phyloP scores from a whole-genome alignment of 169 alveolate genomes.

The Plasmodium knowlesi region DNA sequence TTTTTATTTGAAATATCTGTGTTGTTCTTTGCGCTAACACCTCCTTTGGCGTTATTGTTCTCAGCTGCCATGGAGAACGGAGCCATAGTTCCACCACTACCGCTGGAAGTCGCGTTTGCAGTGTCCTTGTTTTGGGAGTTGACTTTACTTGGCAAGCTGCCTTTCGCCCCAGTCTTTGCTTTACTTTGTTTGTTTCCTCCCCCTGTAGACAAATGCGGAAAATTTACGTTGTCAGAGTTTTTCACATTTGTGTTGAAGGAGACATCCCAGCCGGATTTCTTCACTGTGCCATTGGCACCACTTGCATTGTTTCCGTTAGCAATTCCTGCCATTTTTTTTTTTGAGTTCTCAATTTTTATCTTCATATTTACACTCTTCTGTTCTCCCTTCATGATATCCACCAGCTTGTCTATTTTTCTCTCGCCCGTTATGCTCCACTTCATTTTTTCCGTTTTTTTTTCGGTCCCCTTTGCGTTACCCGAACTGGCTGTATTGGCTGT shows the following conservation, averaged over 20 bases:
- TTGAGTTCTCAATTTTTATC: constrained; percentile 48
- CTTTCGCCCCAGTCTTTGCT: constrained; percentile 6
- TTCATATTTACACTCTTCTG: constrained; percentile 43
- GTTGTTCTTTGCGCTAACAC: background rate
- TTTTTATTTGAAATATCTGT: background rate
- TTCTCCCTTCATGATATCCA: constrained; percentile 70
- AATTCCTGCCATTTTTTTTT: constrained; percentile 14
- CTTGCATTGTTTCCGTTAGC: constrained; percentile 6
- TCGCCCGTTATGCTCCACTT: constrained; percentile 59
- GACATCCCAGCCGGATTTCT: constrained; percentile 50
- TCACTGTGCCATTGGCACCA: constrained; percentile 1
- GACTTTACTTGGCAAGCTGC: background rate
- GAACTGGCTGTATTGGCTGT: background rate
- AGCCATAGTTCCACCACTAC: background rate
- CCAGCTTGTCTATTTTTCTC: constrained; percentile 54
- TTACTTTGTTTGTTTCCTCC: constrained; percentile 12
- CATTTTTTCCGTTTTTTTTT: constrained; percentile 46
- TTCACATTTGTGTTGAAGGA: constrained; percentile 5
- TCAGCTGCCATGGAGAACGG: background rate
- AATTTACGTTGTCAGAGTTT: constrained; percentile 35
- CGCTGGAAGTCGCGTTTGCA: background rate
- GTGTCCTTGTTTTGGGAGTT: background rate
- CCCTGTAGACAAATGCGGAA: constrained; percentile 39
- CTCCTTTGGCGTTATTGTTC: background rate
- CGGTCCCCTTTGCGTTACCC: background rate